Evolutionary conservation across 441 rosid genomes (phyloP), one percentile per base, ranked within the genome.

Genomic region (Biscutella auriculata): DNA sequence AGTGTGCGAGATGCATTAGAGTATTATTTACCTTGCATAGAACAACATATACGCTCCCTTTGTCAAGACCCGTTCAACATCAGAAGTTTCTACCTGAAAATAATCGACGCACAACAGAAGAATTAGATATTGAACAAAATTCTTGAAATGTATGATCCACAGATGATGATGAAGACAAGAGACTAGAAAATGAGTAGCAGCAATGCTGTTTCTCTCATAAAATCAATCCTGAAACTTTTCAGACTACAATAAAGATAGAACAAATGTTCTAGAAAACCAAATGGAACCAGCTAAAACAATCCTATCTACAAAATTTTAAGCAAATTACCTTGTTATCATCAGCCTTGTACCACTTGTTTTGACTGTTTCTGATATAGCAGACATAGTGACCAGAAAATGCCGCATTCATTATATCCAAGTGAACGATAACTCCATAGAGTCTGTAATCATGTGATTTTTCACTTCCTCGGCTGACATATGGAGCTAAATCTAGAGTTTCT

Each of bases 351-450:
- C 96, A 93, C 76, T 79, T 89, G 76, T 89, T 87, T 63, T 76
- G 90, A 45, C 68, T 57, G 66, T 79, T 83, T 72, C 79, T 87
- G 1, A 89, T 78, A 41, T 93, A 93, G 80, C 95, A 86, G 14
- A 89, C 83, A 62, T 89, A 89, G 60, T 93, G 99, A 30, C 99
- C 97, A 25, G 99, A 88, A 77, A 89, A 85, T 23, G 97, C 76
- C 50, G 87, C 87, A 76, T 93, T 93, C 95, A 82, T 87, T 59
- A 79, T 13, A 70, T 93, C 97, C 85, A 93, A 75, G 74, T 93
- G 99, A 44, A 89, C 97, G 45, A 93, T 79, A n/a, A 89, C 93
- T 40, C 91, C 97, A 66, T 78, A 93, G 52, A 93, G 99, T 73
- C 81, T 79, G 73, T 93, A 93, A 48, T 83, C 76, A 32, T 92